These are phyloP conservation scores for Oxalis stricta DNA, from an alignment of 441 rosid genomes.

Conservation along the genomic window DNA sequence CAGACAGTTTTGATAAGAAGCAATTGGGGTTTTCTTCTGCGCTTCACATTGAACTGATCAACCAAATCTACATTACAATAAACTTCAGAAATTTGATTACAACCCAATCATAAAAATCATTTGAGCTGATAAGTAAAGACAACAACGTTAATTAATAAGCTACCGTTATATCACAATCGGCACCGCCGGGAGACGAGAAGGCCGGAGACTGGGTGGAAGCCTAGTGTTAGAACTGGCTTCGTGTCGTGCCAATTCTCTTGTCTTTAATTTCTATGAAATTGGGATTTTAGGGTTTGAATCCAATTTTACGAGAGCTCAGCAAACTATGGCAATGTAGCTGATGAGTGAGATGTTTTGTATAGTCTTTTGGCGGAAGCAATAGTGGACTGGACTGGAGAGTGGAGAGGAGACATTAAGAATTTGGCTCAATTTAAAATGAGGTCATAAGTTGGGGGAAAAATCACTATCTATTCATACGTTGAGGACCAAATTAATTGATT, in stretches of 20 bases:
- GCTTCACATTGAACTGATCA: conserved; percentile 36
- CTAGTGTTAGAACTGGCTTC: conserved; percentile 76
- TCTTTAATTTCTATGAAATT: too few relatives aligned
- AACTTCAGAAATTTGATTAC: conserved; percentile 11
- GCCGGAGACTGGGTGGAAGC: conserved; percentile 69
- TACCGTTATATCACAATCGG: conserved; percentile 89
- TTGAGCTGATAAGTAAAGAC: neutral
- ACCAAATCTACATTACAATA: conserved; percentile 92
- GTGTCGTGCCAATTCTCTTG: conserved; percentile 88
- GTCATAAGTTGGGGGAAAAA: too few relatives aligned
- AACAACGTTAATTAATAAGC: neutral
- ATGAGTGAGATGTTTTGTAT: too few relatives aligned
- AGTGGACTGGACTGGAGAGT: too few relatives aligned
- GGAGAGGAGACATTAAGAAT: too few relatives aligned
- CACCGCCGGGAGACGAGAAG: conserved; percentile 91
- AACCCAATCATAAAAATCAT: neutral
- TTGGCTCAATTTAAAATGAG: too few relatives aligned
- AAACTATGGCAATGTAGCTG: too few relatives aligned
- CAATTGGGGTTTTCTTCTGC: conserved; percentile 50
- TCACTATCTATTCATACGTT: too few relatives aligned
- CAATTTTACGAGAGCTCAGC: too few relatives aligned
- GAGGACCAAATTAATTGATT: too few relatives aligned
- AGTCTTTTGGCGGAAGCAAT: too few relatives aligned
- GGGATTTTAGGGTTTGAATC: too few relatives aligned
- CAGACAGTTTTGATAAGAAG: conserved; percentile 56